Base-by-base conservation (phyloP, 768 basidiomycete species). In the Mycena amicta region DNA sequence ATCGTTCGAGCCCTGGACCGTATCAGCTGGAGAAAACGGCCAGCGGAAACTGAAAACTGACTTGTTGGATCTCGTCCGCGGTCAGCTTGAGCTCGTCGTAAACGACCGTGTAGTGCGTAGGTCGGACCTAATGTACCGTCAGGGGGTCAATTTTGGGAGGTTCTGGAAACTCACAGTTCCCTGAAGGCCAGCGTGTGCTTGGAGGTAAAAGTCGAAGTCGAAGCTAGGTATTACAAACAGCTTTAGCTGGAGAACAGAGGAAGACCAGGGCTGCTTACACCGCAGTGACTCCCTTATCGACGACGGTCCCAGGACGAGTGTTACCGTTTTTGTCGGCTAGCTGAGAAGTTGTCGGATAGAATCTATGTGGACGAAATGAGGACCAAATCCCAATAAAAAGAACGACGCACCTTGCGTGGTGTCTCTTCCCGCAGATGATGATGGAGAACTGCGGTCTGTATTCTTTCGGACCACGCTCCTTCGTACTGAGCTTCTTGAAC, bases 391-490 rank as follows among this genome's bases (percentile, higher is more conserved):
- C n/a, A n/a, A n/a, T n/a, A n/a, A n/a, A n/a, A n/a, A n/a, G n/a
- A n/a, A n/a, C n/a, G n/a, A n/a, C n/a, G 1, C 72, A 83, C 70
- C 78, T 80, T 4, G 85, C 82, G 63, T 87, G 83, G 64, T 88
- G 86, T 2, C 88, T 82, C 70, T 93, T 93, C 68, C 92, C 92
- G 65, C 92, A 94, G 39, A 93, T 86, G 57, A 90, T 72, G 64
- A 93, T 90, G 2, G 89, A 84, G 33, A 94, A 65, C 45, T 70
- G 66, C 0, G 92, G 92, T 23, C 75, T 72, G 66, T 92, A 93
- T 0, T 76, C 65, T 8, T 70, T 71, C 30, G 74, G 73, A 18
- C 62, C 59, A 8, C 78, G 74, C 1, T 71, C 71, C 18, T 72
- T 72, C 11, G 81, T 76, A 50, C 72, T 76, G 16, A 85, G 65